Conservation (phyloP, 805 yeast genomes). For the Metschnikowia shivogae region DNA sequence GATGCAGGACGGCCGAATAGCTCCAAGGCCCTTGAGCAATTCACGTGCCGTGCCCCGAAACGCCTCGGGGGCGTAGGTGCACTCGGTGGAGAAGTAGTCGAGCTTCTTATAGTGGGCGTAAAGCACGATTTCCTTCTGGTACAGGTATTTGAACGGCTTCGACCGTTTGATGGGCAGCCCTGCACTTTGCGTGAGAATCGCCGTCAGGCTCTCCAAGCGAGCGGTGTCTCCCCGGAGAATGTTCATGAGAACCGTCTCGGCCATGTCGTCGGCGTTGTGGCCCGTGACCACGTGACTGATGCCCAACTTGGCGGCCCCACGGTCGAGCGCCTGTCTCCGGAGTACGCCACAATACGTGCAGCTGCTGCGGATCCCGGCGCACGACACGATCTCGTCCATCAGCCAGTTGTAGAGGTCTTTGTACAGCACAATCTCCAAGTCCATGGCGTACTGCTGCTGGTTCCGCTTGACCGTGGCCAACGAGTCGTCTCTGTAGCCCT, state of each 20-base stretch:
- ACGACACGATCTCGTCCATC: constrained; percentile 95
- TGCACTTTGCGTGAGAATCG: constrained; percentile 74
- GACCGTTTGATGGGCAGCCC: constrained; percentile 91
- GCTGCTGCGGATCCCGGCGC: constrained; percentile 89
- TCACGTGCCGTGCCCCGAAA: constrained; percentile 97
- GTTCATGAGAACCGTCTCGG: constrained; percentile 96
- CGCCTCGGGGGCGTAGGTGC: constrained; percentile 98
- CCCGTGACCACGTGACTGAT: constrained; percentile 95
- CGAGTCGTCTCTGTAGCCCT: constrained; percentile 96
- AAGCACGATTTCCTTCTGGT: constrained; percentile 94
- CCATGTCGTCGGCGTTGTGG: constrained; percentile 99
- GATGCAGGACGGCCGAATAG: constrained; percentile 87
- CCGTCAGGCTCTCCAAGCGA: constrained; percentile 81
- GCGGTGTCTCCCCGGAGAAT: constrained; percentile 94
- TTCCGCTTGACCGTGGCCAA: constrained; percentile 95
- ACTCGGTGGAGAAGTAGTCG: constrained; percentile 95
- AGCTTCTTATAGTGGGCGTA: constrained; percentile 95
- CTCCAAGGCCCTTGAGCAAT: constrained; percentile 82
- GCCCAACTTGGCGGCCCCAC: constrained; percentile 86
- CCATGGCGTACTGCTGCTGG: constrained; percentile 77
- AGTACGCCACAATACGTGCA: constrained; percentile 98
- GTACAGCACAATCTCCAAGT: constrained; percentile 77
- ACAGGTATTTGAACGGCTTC: constrained; percentile 92
- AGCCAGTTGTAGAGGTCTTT: constrained; percentile 93
- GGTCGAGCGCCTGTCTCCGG: constrained; percentile 91